A percentile compares a stretch with the other conserved stretches of the same genome.
Evolutionary conservation across 306 rosid genomes (phyloP).

Genomic region (Cicer arietinum): DNA sequence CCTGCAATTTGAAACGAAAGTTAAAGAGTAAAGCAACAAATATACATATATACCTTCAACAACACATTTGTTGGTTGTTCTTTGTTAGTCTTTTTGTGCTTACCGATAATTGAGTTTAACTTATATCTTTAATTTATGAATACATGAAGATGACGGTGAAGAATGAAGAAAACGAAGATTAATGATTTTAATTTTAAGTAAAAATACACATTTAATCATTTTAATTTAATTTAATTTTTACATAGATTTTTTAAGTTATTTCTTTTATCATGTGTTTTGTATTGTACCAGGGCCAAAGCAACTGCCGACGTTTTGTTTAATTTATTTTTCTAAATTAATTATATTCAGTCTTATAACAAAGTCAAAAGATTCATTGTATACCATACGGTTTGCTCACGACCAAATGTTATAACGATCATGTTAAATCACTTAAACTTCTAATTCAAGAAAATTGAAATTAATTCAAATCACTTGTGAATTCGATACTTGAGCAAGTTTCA

Average conservation of each 20-base stretch:
- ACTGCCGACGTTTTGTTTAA: slow-evolving; percentile 48
- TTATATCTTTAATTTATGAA: too few species aligned
- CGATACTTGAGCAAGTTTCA: slow-evolving; percentile 25
- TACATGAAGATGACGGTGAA: too few species aligned
- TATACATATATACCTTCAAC: slow-evolving; percentile 25
- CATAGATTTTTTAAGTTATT: too few species aligned
- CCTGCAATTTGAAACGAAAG: slow-evolving; percentile 34
- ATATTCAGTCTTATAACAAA: slow-evolving; percentile 31
- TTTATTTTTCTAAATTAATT: neutral
- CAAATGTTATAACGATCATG: neutral
- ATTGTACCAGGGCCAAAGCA: neutral
- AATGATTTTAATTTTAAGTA: too few species aligned
- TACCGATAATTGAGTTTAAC: too few species aligned
- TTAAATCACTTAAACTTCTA: slow-evolving; percentile 2
- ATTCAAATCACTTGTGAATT: slow-evolving; percentile 31
- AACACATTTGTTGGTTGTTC: slow-evolving; percentile 43
- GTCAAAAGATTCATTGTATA: slow-evolving; percentile 35
- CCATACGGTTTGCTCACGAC: slow-evolving; percentile 17
- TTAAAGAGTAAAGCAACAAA: slow-evolving; percentile 28
- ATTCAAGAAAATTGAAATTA: slow-evolving; percentile 12
- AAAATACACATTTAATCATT: too few species aligned
- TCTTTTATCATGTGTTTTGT: neutral
- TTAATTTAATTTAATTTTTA: too few species aligned
- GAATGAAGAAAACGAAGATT: too few species aligned
- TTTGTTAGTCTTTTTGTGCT: slow-evolving; percentile 5